Conservation (phyloP, 176 grass and related monocot genomes). For the Oryza rufipogon region DNA sequence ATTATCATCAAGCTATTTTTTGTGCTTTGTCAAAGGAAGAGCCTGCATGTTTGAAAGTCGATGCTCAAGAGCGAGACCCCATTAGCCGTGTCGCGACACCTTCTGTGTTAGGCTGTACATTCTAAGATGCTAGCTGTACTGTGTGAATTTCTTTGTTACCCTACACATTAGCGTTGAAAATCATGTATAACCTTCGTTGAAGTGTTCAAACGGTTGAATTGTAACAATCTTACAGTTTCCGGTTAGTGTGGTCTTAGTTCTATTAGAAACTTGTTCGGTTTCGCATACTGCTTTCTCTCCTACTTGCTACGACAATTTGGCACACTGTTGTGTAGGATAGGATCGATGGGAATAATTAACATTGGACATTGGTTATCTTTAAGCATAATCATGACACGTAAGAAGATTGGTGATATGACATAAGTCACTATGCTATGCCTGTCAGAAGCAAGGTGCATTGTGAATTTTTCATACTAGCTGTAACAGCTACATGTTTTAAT, state of each 20-base stretch:
- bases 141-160: background rate
- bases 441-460: background rate
- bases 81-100: background rate
- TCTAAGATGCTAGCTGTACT: background rate
- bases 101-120: background rate
- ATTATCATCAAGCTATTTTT: background rate
- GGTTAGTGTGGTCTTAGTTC: background rate
- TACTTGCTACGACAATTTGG: background rate
- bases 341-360: conserved; percentile 12
- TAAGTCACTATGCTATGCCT: background rate
- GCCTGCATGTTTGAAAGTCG: conserved; percentile 25
- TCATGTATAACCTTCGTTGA: background rate
- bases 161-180: background rate
- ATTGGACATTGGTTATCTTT: conserved; percentile 3
- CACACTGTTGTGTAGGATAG: background rate
- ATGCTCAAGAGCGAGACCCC: conserved; percentile 34
- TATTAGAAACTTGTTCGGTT: background rate
- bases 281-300: background rate
- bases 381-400: background rate
- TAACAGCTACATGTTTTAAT: background rate
- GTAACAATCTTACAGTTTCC: background rate
- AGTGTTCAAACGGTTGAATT: conserved; percentile 38
- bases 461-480: background rate
- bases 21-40: conserved; percentile 33
- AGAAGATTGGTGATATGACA: background rate